These are phyloP conservation scores for Stentor roeselii DNA, from an alignment of 73 alveolate genomes.

Conservation along the genomic window DNA sequence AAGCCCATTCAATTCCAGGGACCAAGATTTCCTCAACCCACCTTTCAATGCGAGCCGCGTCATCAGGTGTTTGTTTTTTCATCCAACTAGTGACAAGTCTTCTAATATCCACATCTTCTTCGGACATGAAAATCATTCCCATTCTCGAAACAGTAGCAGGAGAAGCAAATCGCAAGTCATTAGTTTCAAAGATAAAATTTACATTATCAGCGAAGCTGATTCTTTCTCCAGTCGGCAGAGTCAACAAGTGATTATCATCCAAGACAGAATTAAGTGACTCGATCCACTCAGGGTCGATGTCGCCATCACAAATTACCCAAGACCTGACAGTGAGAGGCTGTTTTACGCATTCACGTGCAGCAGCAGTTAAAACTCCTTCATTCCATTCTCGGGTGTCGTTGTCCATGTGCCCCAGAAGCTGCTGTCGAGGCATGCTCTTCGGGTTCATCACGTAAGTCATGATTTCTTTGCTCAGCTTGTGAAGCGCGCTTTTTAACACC, in stretches of 20 bases:
- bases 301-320: conserved; percentile 99
- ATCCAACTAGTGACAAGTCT: conserved; percentile 95
- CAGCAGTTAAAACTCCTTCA: conserved; percentile 99
- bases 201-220: conserved; percentile 97
- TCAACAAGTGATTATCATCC: conserved; percentile 98
- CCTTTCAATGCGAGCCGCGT: conserved; percentile 61
- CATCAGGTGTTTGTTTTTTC: conserved; percentile 86
- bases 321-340: conserved; percentile 94
- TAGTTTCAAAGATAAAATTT: conserved; percentile 98
- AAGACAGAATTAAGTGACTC: conserved; percentile 98
- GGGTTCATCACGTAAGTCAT: conserved; percentile 98
- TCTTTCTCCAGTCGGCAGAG: conserved; percentile 99
- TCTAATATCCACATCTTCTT: conserved; percentile 98
- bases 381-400: conserved; percentile 99
- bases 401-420: conserved; percentile 99
- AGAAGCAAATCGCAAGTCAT: conserved; percentile 95
- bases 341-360: conserved; percentile 98
- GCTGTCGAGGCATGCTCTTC: conserved; percentile 98
- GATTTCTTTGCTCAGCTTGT: conserved; percentile 82
- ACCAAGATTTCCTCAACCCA: conserved; percentile 90
- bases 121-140: conserved; percentile 98
- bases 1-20: conserved; percentile 63
- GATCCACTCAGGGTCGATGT: conserved; percentile 99
- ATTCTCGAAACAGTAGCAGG: conserved; percentile 99
- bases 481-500: conserved; percentile 93